Base-by-base conservation (phyloP, 2,329 filamentous ascomycete species). In the Tolypocladium tropicale region DNA sequence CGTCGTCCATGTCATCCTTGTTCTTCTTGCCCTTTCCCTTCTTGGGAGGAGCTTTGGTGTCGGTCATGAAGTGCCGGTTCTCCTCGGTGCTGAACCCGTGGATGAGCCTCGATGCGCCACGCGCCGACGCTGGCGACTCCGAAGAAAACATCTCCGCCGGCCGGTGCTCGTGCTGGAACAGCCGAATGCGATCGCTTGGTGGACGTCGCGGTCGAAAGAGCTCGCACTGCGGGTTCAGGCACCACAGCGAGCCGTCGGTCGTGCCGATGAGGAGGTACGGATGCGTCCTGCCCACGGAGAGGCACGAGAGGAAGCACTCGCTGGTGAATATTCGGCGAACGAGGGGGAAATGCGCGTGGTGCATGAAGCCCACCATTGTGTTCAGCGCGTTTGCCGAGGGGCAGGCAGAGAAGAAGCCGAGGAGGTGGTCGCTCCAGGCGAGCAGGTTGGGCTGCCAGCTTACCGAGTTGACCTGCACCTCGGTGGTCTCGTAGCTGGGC, bases 131-230 rank as follows among this genome's bases (percentile, higher is more conserved):
- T 1, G 65, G 66, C 6, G 66, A 68, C 2, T 64, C 66, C 0
- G 56, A 33, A 2, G 66, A 58, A 39, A 71, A 67, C 23, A 70
- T 53, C 23, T 62, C 61, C 6, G 66, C 64, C 0, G 75, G 68
- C 1, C 74, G 70, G 60, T 79, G 80, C 63, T 83, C 79, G 62
- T 82, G 80, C 49, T 81, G 77, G 53, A 83, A 74, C 1, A 84
- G 34, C 16, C 68, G 63, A 37, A 74, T 64, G 32, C 70, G 70
- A 41, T 72, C 67, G 5, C 67, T 68, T 4, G 63, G 62, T 11
- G 70, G 69, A 18, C 67, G 65, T 0, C 67, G 65, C 30, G 64
- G 65, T 55, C 62, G 69, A 52, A 74, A 72, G 14, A 74, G 57
- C 56, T 73, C 72, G 18, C 68, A 63, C 41, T 71, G 70, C 7